Conservation (phyloP, 177 flowering plant species). For the Telopea speciosissima region DNA sequence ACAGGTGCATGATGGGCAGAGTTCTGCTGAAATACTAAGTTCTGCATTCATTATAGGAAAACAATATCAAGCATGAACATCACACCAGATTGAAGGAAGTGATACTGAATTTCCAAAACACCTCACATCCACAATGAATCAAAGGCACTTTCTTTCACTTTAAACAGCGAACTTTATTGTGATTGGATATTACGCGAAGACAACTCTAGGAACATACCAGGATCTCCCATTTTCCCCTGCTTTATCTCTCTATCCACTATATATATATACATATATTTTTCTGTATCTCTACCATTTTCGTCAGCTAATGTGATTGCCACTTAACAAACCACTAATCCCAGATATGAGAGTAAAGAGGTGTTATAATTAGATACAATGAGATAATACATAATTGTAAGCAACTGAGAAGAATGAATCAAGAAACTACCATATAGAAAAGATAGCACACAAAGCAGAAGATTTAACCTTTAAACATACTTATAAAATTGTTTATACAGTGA, state of each 20-base stretch:
- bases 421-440: background rate
- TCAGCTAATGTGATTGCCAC: background rate
- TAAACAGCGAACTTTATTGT: background rate
- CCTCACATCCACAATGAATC: background rate
- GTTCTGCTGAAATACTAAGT: background rate
- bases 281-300: background rate
- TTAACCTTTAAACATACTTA: background rate
- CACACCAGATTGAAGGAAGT: background rate
- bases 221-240: background rate
- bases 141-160: too few relatives aligned
- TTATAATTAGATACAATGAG: background rate
- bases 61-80: background rate
- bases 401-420: background rate
- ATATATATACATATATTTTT: too few relatives aligned
- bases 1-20: background rate
- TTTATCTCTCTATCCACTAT: background rate
- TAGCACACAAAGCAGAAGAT: background rate
- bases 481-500: slow-evolving; percentile 2
- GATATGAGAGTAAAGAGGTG: background rate
- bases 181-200: background rate
- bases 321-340: background rate
- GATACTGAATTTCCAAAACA: background rate
- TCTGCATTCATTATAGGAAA: background rate
- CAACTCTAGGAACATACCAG: background rate
- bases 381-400: background rate